These are phyloP conservation scores for Cordyceps fumosorosea DNA, from an alignment of 2,329 filamentous ascomycete genomes.

Conservation along the genomic window DNA sequence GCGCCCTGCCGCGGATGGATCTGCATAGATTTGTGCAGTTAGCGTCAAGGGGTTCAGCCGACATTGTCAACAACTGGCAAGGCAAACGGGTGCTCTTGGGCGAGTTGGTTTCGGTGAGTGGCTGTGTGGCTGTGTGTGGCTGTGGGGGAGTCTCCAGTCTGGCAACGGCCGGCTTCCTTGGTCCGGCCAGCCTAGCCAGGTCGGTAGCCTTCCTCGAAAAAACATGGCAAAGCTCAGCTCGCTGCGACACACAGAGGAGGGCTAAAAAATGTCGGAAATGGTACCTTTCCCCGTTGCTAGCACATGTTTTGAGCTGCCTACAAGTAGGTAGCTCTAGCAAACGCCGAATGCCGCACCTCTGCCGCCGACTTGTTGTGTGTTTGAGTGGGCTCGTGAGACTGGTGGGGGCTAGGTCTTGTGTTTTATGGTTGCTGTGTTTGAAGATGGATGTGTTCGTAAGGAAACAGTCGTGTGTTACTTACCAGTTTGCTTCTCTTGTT, in stretches of 20 bases:
- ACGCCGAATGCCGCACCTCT: background rate
- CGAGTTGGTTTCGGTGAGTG: background rate
- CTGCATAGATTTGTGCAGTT: constrained; percentile 2
- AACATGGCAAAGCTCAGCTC: too few species aligned
- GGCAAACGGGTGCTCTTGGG: background rate
- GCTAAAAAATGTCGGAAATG: too few species aligned
- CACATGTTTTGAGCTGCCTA: too few species aligned
- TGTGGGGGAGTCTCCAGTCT: background rate
- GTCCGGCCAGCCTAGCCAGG: background rate
- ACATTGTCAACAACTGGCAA: background rate
- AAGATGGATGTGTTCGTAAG: too few species aligned
- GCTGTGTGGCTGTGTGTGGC: background rate
- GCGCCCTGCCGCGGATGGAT: background rate
- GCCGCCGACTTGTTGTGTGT: background rate
- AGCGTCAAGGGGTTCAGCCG: constrained; percentile 10
- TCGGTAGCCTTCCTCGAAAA: too few species aligned
- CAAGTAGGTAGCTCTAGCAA: background rate
- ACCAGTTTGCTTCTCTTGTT: too few species aligned
- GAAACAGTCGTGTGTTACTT: too few species aligned
- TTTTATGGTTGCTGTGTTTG: too few species aligned
- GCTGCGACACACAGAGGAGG: too few species aligned
- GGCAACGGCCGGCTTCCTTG: background rate
- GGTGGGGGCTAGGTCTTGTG: background rate
- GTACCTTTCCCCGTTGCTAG: background rate
- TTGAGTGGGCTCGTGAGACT: background rate